phyloP scores from a whole-genome alignment of 441 rosid species.

The Jatropha podagrica region DNA sequence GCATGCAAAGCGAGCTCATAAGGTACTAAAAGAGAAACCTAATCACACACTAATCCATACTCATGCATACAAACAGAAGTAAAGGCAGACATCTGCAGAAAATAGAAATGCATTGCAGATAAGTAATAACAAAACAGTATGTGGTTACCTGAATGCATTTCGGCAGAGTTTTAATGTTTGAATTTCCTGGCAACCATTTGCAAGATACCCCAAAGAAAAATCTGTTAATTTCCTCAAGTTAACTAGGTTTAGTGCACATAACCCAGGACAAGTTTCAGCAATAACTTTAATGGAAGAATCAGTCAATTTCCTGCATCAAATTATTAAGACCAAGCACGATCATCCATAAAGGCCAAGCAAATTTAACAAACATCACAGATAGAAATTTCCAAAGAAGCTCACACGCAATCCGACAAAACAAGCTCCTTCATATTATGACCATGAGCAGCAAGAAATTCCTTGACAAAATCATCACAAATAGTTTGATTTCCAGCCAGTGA shows the following conservation, averaged over 20 bases:
- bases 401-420: constrained; percentile 62
- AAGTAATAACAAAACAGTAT: not conserved
- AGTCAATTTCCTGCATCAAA: constrained; percentile 71
- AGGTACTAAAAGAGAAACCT: too few species aligned
- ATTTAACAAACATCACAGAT: constrained; percentile 15
- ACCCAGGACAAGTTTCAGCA: constrained; percentile 61
- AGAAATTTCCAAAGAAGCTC: constrained; percentile 28
- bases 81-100: not conserved
- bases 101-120: not conserved
- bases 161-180: constrained; percentile 58
- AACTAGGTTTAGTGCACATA: constrained; percentile 61
- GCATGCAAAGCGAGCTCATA: too few species aligned
- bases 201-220: constrained; percentile 73
- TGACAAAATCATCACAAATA: constrained; percentile 58
- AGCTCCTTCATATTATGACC: constrained; percentile 75
- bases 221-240: constrained; percentile 77
- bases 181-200: constrained; percentile 69
- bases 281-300: constrained; percentile 71
- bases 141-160: constrained; percentile 63
- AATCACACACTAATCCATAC: too few species aligned
- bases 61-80: too few species aligned
- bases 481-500: constrained; percentile 68
- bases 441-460: constrained; percentile 36
- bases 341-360: constrained; percentile 12
- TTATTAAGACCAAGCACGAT: constrained; percentile 1